Conservation (phyloP, 176 grass and related monocot species). For the Lolium multiflorum region DNA sequence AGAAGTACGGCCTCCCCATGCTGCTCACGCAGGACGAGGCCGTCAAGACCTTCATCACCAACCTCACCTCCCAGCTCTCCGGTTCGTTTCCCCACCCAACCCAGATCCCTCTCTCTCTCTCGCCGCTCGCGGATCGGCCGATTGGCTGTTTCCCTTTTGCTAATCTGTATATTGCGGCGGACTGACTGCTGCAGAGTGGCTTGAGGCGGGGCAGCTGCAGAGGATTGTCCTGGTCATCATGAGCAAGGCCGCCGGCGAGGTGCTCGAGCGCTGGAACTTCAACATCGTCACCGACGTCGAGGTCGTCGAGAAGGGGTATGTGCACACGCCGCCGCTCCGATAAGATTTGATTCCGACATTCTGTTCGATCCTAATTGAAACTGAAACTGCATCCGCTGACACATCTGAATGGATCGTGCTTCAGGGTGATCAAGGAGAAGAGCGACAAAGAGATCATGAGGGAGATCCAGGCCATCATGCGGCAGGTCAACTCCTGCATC, state of each 20-base stretch:
- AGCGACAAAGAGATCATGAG: conserved; percentile 99
- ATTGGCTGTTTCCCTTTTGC: not conserved
- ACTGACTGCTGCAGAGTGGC: conserved; percentile 65
- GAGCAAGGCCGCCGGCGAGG: conserved; percentile 93
- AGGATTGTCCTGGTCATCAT: conserved; percentile 92
- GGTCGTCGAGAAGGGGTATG: conserved; percentile 86
- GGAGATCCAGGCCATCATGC: conserved; percentile 99
- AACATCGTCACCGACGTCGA: conserved; percentile 87
- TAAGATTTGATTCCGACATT: not conserved
- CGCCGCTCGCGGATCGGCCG: not conserved
- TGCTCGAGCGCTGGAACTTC: conserved; percentile 97
- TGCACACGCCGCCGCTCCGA: not conserved
- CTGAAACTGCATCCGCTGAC: not conserved
- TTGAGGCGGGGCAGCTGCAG: conserved; percentile 90
- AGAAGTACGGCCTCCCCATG: conserved; percentile 97
- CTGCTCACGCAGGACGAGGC: conserved; percentile 89
- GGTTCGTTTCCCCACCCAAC: conserved; percentile 29
- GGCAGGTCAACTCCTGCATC: conserved; percentile 91
- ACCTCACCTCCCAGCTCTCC: conserved; percentile 84
- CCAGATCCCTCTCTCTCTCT: not conserved
- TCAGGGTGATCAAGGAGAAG: conserved; percentile 86
- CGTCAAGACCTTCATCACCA: conserved; percentile 75
- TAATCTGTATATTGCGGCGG: not conserved
- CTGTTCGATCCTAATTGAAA: not conserved
- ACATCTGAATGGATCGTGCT: not conserved